Evolutionary conservation across 2,329 filamentous ascomycete species (phyloP), one percentile per base, ranked within the genome.

Genomic region (Fusarium circinatum): DNA sequence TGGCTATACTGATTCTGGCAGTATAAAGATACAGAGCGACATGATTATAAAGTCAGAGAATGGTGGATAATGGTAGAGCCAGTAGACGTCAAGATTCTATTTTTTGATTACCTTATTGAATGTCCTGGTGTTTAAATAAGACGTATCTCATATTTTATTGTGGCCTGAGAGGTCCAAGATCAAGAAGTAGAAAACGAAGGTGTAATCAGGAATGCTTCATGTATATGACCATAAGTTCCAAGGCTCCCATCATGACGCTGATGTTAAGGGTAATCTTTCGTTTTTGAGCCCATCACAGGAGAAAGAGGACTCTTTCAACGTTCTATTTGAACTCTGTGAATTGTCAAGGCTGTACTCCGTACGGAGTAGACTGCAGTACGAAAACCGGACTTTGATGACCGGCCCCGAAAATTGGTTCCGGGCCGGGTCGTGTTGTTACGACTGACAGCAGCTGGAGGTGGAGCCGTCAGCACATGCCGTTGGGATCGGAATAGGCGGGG

Each of bases 301-400:
- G 18, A 24, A 52, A 26, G 9, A 26, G 32, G n/a, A 15, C 14
- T 36, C 13, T 52, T 52, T 15, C 8, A 32, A 34, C 18, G 13
- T 15, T 20, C 30, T 34, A 24, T 24, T 26, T 52, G 9, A 22
- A 52, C 48, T n/a, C 17, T 20, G n/a, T 26, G 17, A 34, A 45
- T 24, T 48, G 42, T 48, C 38, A 62, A 34, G 34, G 58, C 22
- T 36, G 32, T 34, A 34, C 32, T 34, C 32, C 14, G 24, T 32
- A 32, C 12, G 30, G 30, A 32, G 30, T n/a, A 28, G 26, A 32
- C 24, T 54, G 7, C 10, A 54, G 49, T 15, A 56, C 24, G 48
- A 68, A 65, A 68, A 49, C 57, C 72, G 72, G 72, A 74, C 68
- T 75, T 75, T 69, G 67, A 71, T 62, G 45, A 48, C 73, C 73